A percentile compares a stretch with the other conserved stretches of the same genome.
These are phyloP conservation scores for Zea luxurians DNA, from an alignment of 176 grass and related monocot species.

Conservation along the genomic window DNA sequence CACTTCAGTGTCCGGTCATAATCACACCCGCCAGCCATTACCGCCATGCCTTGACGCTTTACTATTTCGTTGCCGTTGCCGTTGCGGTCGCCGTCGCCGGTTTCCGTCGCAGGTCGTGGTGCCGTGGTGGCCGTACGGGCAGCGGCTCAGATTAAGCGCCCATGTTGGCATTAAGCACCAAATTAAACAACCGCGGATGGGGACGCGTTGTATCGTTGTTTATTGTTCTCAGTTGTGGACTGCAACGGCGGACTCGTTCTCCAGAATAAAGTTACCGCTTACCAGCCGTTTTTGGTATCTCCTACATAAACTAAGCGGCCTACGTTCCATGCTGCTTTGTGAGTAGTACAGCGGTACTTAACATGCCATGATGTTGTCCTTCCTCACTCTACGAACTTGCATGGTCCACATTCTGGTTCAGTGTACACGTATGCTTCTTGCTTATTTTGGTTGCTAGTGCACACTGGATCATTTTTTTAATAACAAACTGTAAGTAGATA, in stretches of 20 bases:
- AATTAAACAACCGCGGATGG: background rate
- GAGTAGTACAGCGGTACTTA: background rate
- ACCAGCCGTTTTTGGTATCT: conserved; percentile 22
- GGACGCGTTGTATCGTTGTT: background rate
- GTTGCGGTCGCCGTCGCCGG: background rate
- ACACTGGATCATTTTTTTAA: too few relatives aligned
- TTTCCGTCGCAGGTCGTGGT: background rate
- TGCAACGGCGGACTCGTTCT: background rate
- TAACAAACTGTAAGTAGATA: too few relatives aligned
- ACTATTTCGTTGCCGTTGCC: background rate
- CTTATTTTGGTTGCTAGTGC: too few relatives aligned
- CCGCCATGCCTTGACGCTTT: background rate
- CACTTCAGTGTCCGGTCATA: background rate
- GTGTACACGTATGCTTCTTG: too few relatives aligned
- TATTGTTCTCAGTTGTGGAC: background rate
- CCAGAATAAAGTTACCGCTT: background rate
- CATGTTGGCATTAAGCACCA: background rate
- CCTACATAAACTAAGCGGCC: conserved; percentile 18
- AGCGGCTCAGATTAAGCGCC: background rate
- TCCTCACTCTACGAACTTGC: too few relatives aligned
- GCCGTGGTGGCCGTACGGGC: background rate
- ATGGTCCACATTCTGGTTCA: too few relatives aligned
- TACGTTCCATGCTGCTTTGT: conserved; percentile 21
- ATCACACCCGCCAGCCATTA: background rate
- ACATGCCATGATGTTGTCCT: too few relatives aligned